Evolutionary conservation across 352 stramenopile species (phyloP).

Genomic region (Phytophthora pinifolia): DNA sequence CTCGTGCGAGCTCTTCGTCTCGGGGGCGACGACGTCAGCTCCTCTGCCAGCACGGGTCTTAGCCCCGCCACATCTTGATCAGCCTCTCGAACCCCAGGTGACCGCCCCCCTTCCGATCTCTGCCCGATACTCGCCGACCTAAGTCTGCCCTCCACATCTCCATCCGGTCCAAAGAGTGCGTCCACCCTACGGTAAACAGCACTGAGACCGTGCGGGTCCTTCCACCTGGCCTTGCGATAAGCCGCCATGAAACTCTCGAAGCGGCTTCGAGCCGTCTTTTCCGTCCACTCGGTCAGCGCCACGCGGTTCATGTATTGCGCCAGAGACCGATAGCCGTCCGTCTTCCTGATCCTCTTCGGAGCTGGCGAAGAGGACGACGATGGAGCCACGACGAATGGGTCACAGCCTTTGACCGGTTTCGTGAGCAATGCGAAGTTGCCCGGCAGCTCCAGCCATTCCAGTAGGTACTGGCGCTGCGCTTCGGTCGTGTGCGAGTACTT

Average conservation of each 20-base stretch:
- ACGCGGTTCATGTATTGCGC: slow-evolving; percentile 51
- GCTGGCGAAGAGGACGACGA: slow-evolving; percentile 1
- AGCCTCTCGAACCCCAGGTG: slow-evolving; percentile 2
- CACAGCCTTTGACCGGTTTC: slow-evolving; percentile 11
- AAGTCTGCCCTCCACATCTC: neutral
- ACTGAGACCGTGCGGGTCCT: slow-evolving; percentile 2
- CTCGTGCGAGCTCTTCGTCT: neutral
- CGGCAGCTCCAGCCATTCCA: slow-evolving; percentile 58
- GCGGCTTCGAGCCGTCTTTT: slow-evolving; percentile 52
- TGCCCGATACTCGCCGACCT: slow-evolving; percentile 22
- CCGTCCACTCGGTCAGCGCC: slow-evolving; percentile 39
- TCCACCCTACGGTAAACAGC: slow-evolving; percentile 19
- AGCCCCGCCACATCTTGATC: slow-evolving; percentile 7
- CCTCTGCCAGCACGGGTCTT: neutral
- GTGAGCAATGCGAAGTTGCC: slow-evolving; percentile 52
- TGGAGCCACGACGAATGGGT: neutral
- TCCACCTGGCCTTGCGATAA: slow-evolving; percentile 39
- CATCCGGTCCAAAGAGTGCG: slow-evolving; percentile 15
- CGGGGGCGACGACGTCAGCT: slow-evolving; percentile 1
- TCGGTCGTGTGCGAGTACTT: slow-evolving; percentile 57
- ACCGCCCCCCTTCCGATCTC: slow-evolving; percentile 11
- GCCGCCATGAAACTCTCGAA: slow-evolving; percentile 57
- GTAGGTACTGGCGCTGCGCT: slow-evolving; percentile 43
- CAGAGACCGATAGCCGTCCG: slow-evolving; percentile 51
- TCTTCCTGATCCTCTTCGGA: slow-evolving; percentile 47